Conservation (phyloP, 2,329 filamentous ascomycete species). For the Biscogniauxia mediterranea region DNA sequence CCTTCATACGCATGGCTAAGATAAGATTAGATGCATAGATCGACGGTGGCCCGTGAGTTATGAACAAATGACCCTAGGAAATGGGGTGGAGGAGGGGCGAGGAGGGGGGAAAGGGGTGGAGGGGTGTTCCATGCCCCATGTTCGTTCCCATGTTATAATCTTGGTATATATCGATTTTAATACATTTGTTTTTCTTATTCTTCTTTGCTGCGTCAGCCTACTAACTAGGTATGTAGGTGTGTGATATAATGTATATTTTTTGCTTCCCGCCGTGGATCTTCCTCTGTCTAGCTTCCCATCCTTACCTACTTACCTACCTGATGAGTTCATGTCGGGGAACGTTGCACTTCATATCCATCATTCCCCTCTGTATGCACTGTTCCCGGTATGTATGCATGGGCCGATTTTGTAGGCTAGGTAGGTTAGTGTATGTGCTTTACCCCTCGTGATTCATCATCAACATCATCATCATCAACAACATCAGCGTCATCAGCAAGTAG, state of each 20-base stretch:
- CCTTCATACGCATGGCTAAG: constrained; percentile 1
- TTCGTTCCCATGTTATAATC: not conserved
- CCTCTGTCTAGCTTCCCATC: constrained; percentile 2
- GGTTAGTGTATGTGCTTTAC: too few species aligned
- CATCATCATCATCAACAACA: too few species aligned
- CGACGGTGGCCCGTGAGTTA: constrained; percentile 11
- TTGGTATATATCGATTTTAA: not conserved
- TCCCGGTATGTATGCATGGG: not conserved
- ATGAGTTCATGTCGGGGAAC: not conserved
- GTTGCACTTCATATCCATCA: constrained; percentile 1
- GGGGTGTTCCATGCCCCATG: too few species aligned
- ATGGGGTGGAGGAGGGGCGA: not conserved
- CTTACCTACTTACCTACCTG: not conserved
- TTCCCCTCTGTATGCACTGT: not conserved
- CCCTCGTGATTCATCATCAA: not conserved
- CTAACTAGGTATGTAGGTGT: too few species aligned
- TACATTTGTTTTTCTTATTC: too few species aligned
- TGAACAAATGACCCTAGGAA: not conserved
- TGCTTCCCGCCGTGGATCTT: not conserved
- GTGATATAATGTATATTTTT: too few species aligned
- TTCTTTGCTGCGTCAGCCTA: too few species aligned
- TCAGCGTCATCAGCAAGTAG: too few species aligned
- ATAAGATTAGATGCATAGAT: constrained; percentile 11
- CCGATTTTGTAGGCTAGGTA: not conserved
- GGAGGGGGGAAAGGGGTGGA: too few species aligned